Percentiles rank a stretch among this genome's conserved stretches.
These are phyloP conservation scores for Lipomyces orientalis DNA, from an alignment of 805 yeast genomes.

Conservation along the genomic window DNA sequence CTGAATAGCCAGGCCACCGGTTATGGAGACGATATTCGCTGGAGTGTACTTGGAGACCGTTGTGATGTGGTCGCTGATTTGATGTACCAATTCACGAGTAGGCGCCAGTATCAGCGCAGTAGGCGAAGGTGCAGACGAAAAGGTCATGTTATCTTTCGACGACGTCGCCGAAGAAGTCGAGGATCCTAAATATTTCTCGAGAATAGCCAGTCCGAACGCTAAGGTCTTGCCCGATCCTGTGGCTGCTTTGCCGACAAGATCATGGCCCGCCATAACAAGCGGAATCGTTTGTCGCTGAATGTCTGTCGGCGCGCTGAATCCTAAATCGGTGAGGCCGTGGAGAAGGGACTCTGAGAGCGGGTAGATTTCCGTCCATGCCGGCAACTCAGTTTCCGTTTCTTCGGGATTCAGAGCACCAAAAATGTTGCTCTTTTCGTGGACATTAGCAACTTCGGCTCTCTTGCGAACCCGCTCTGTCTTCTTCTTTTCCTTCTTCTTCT, in stretches of 20 bases:
- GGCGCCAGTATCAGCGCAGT: slow-evolving; percentile 88
- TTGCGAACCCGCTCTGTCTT: slow-evolving; percentile 15
- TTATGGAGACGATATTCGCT: slow-evolving; percentile 71
- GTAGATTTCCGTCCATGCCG: slow-evolving; percentile 48
- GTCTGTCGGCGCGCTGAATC: slow-evolving; percentile 76
- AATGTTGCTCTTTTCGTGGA: slow-evolving; percentile 30
- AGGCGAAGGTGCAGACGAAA: slow-evolving; percentile 52
- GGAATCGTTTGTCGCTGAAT: slow-evolving; percentile 84
- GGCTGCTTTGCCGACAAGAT: slow-evolving; percentile 93
- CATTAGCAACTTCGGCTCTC: neutral
- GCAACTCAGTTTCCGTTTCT: slow-evolving; percentile 39
- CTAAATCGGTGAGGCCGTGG: slow-evolving; percentile 63
- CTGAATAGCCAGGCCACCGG: slow-evolving; percentile 95
- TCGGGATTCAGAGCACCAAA: slow-evolving; percentile 36
- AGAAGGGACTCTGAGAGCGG: slow-evolving; percentile 61
- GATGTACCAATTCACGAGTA: slow-evolving; percentile 95
- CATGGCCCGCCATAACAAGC: slow-evolving; percentile 69
- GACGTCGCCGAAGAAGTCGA: slow-evolving; percentile 14
- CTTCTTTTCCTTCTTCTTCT: slow-evolving; percentile 15
- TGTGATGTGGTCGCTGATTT: slow-evolving; percentile 81
- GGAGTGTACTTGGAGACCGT: slow-evolving; percentile 52
- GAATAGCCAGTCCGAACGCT: slow-evolving; percentile 91
- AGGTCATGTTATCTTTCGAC: slow-evolving; percentile 31
- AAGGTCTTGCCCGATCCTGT: slow-evolving; percentile 98
- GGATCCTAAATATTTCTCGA: slow-evolving; percentile 61